Base-by-base conservation (phyloP, 805 yeast genomes). In the Danielozyma ontarioensis region DNA sequence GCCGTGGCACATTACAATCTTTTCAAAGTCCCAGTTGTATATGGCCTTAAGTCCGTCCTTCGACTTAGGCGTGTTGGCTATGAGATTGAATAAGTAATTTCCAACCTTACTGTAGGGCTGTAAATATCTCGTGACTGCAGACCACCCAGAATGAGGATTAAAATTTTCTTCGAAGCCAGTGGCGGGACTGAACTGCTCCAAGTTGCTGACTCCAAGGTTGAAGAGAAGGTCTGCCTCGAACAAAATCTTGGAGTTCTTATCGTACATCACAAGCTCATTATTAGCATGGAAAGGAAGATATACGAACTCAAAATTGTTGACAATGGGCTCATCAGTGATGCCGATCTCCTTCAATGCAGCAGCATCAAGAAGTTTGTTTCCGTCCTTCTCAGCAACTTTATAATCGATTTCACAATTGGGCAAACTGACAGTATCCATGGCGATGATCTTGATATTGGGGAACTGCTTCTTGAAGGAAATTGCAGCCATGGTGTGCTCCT, bases 401-500 rank as follows among this genome's bases (percentile, higher is more conserved):
- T 66, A 60, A 42, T 72, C 78, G 18, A 76, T 51, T 1, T 27
- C n/a, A 13, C 34, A 29, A 3, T 41, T 44, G 2, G 59, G 55
- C 25, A 55, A 56, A 10, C 46, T 42, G 5, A 52, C 52, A 15
- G 52, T 65, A 25, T 67, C 76, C 57, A 74, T 67, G 4, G 80
- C 84, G 39, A 80, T 65, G 17, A 80, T 52, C 45, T 72, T 68
- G 31, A 75, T 53, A 2, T 61, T 46, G 3, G 85, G 83, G 49
- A 59, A 68, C 34, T 57, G 53, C 13, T 63, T 59, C 48, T 73
- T 70, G 56, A 79, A 72, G 11, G 72, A 68, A 17, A 54, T 48
- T 10, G 79, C 74, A 3, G 81, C 83, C 74, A 80, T 57, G 1
- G 83, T 76, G 48, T 81, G 88, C 41, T 77, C 83, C 21, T 42